Conservation (phyloP, 805 yeast species). For the Sporopachydermia quercuum region DNA sequence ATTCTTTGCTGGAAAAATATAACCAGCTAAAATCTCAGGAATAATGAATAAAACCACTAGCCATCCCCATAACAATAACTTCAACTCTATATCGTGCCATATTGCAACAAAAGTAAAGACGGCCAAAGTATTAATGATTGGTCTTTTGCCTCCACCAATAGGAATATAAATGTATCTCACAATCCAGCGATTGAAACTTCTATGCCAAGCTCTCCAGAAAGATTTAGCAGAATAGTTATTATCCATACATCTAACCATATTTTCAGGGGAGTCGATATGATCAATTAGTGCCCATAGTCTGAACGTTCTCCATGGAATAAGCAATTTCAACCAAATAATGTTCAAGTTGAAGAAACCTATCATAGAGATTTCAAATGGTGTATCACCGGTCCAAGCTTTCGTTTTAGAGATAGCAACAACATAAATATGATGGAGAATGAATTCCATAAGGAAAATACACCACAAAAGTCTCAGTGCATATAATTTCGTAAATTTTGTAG, state of each 20-base stretch:
- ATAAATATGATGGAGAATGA: conserved; percentile 72
- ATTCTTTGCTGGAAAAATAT: conserved; percentile 18
- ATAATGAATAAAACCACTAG: conserved; percentile 68
- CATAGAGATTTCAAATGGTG: conserved; percentile 92
- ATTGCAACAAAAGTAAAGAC: conserved; percentile 93
- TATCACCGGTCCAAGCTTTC: conserved; percentile 76
- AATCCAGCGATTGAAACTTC: conserved; percentile 85
- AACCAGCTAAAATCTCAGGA: conserved; percentile 66
- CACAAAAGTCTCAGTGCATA: conserved; percentile 58
- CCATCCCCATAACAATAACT: conserved; percentile 92
- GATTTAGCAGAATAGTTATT: conserved; percentile 85
- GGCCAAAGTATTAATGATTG: conserved; percentile 63
- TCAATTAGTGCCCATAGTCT: conserved; percentile 89
- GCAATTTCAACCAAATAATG: conserved; percentile 81
- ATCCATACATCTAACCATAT: conserved; percentile 92
- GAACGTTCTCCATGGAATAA: conserved; percentile 93
- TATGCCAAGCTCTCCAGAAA: conserved; percentile 99
- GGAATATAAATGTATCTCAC: conserved; percentile 83
- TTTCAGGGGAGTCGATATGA: conserved; percentile 92
- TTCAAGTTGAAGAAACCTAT: conserved; percentile 81
- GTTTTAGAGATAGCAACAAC: conserved; percentile 88
- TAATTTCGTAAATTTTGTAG: conserved; percentile 31
- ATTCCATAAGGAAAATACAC: conserved; percentile 80
- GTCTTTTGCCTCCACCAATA: conserved; percentile 63
- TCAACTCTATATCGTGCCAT: conserved; percentile 95